phyloP scores from a whole-genome alignment of 352 stramenopile genomes.

The Phytophthora macrochlamydospora region DNA sequence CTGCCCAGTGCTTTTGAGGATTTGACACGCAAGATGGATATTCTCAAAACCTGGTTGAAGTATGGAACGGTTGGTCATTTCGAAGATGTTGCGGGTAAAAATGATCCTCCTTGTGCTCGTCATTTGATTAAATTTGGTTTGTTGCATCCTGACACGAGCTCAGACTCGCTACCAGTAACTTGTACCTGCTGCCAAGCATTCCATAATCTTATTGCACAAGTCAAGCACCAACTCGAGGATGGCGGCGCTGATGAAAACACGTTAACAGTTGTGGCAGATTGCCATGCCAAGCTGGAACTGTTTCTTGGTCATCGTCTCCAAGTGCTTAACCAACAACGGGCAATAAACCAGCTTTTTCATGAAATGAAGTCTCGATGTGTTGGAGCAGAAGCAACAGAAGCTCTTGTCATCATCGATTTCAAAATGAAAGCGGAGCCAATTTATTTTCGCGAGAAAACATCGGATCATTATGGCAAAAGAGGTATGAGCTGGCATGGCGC shows the following conservation, averaged over 20 bases:
- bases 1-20: not conserved
- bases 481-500: slow-evolving; percentile 17
- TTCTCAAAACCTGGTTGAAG: slow-evolving; percentile 2
- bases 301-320: slow-evolving; percentile 14
- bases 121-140: too few species aligned
- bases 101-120: not conserved
- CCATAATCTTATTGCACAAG: not conserved
- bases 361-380: slow-evolving; percentile 7
- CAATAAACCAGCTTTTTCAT: not conserved
- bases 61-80: not conserved
- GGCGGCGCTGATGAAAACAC: not conserved
- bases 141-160: not conserved
- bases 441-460: slow-evolving; percentile 15
- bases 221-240: not conserved
- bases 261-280: not conserved
- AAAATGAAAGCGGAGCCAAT: slow-evolving; percentile 14
- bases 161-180: not conserved
- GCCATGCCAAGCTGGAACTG: slow-evolving; percentile 6
- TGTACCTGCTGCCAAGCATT: too few species aligned
- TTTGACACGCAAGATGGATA: not conserved
- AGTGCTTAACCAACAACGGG: slow-evolving; percentile 10
- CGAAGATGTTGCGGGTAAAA: slow-evolving; percentile 8
- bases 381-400: slow-evolving; percentile 2
- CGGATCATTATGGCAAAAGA: slow-evolving; percentile 10
- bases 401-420: slow-evolving; percentile 17